phyloP scores from a whole-genome alignment of 192 early-diverging fungal genomes.

The Radiomyces spectabilis region DNA sequence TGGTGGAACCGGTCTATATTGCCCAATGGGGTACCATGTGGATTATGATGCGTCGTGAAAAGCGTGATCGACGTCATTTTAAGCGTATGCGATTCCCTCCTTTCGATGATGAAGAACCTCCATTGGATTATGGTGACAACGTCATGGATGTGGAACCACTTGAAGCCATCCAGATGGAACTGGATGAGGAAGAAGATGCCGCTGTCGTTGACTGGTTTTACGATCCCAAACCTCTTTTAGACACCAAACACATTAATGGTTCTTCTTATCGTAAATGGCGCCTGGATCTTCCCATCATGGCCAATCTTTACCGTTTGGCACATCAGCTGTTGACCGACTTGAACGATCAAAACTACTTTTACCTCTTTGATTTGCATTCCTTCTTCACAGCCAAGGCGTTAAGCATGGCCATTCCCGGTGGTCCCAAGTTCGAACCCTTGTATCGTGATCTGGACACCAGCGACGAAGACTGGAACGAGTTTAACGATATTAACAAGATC shows the following conservation, averaged over 20 bases:
- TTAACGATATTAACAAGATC: slow-evolving; percentile 99
- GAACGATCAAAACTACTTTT: slow-evolving; percentile 96
- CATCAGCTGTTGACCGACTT: slow-evolving; percentile 91
- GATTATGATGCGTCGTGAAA: slow-evolving; percentile 99
- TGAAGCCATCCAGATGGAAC: slow-evolving; percentile 98
- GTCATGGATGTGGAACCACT: slow-evolving; percentile 95
- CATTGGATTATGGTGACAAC: slow-evolving; percentile 98
- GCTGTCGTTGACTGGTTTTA: slow-evolving; percentile 95
- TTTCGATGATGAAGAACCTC: slow-evolving; percentile 99
- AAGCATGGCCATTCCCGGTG: slow-evolving; percentile 97
- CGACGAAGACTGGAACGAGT: slow-evolving; percentile 99
- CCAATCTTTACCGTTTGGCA: slow-evolving; percentile 86
- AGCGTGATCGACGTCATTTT: slow-evolving; percentile 94
- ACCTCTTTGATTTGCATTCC: slow-evolving; percentile 90
- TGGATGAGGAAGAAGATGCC: slow-evolving; percentile 91
- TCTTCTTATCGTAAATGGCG: slow-evolving; percentile 85
- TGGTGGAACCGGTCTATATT: slow-evolving; percentile 95
- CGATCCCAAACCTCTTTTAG: slow-evolving; percentile 84
- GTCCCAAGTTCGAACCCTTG: slow-evolving; percentile 96
- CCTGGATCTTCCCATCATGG: slow-evolving; percentile 89
- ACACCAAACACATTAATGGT: slow-evolving; percentile 80
- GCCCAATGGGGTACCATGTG: slow-evolving; percentile 99
- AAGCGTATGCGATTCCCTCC: slow-evolving; percentile 98
- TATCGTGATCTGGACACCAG: slow-evolving; percentile 92
- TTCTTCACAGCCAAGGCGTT: slow-evolving; percentile 97